Evolutionary conservation across 345 rosid genomes (phyloP), one percentile per base, ranked within the genome.

Genomic region (Lenwebbia sp.): DNA sequence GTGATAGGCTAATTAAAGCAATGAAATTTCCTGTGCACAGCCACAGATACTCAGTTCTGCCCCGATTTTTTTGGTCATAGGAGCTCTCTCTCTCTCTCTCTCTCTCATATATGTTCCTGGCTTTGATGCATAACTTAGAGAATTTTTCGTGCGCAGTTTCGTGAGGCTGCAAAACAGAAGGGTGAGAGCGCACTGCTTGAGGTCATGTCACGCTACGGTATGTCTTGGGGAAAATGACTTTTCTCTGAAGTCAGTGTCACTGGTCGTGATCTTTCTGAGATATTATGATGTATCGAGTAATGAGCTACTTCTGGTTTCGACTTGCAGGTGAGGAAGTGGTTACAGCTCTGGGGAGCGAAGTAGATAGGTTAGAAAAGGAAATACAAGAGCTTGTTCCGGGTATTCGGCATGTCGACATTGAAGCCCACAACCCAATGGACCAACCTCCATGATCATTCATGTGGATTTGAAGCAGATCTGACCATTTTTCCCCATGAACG

Each of bases 371-470:
- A 23, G 99, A 97, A 88, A 94, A 91, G 88, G 98, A 97, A 92
- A 97, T 97, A 54, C 99, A 94, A 82, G 98, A 95, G 83, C 96
- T 97, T 87, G 99, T 96, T 86, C 99, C 99, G 1, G 99, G 99
- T 57, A 94, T 97, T 86, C 96, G 95, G 52, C 99, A 97, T 53
- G 99, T 97, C 5, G 99, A 97, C 90, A 97, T 97, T 5, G 99
- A 97, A 91, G 99, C 98, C 83, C 99, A 97, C 91, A 96, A 96
- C 89, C 99, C 99, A 51, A 17, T 54, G 3, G 82, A 83, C 50
- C 85, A 30, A 22, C 14, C 85, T 74, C n/a, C 57, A 50, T 81
- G 84, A 86, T 21, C 65, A 84, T 7, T 70, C 47, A 33, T 37
- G 11, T 37, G 26, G 47, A 70, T 70, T 70, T 70, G 47, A 83